Conservation (phyloP, 345 rosid genomes). For the Psidium guajava region DNA sequence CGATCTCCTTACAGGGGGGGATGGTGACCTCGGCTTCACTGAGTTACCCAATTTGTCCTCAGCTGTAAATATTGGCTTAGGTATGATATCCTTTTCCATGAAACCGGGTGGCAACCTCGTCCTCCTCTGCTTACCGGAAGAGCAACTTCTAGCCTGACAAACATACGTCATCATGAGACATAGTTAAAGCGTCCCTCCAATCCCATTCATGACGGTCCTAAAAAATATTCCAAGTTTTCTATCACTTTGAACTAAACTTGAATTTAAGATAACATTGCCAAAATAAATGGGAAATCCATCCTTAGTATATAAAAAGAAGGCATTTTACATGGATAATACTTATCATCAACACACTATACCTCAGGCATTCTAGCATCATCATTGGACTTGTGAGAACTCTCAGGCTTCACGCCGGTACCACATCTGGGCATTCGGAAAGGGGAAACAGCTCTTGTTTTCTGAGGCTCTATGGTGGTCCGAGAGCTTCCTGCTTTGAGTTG, state of each 20-base stretch:
- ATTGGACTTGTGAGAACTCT: slow-evolving; percentile 32
- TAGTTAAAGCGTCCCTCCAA: background rate
- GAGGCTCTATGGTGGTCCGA: slow-evolving; percentile 40
- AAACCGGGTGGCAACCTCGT: slow-evolving; percentile 58
- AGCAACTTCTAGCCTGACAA: slow-evolving; percentile 69
- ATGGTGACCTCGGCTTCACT: slow-evolving; percentile 48
- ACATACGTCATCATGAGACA: background rate
- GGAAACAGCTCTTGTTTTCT: slow-evolving; percentile 72
- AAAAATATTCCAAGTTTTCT: background rate
- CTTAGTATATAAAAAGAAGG: background rate
- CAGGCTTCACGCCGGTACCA: slow-evolving; percentile 42
- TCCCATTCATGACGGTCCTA: background rate
- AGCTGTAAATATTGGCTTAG: slow-evolving; percentile 27
- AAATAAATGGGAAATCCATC: background rate
- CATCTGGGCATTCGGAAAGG: slow-evolving; percentile 63
- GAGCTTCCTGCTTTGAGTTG: slow-evolving; percentile 33
- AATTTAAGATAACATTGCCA: background rate
- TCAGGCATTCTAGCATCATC: slow-evolving; percentile 41
- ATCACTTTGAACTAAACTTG: background rate
- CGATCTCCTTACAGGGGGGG: slow-evolving; percentile 72
- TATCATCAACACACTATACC: slow-evolving; percentile 21
- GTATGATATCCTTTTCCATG: slow-evolving; percentile 43
- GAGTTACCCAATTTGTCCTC: slow-evolving; percentile 41
- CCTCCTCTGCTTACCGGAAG: slow-evolving; percentile 84
- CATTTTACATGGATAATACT: background rate